These are phyloP conservation scores for Colletotrichum karsti DNA, from an alignment of 2,329 filamentous ascomycete genomes.

Conservation along the genomic window DNA sequence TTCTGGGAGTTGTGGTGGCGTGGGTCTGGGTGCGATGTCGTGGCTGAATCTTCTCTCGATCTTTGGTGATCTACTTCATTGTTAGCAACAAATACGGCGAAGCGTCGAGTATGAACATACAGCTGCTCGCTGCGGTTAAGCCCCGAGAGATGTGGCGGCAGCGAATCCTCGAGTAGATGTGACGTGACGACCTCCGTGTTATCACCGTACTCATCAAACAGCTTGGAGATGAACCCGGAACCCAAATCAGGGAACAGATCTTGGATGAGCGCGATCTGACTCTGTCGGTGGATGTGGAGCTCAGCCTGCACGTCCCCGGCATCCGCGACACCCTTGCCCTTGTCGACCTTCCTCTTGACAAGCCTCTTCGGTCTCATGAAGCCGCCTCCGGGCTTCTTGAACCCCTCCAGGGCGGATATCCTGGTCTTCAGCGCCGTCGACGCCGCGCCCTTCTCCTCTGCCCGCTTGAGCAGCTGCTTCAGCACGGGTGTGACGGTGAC, in stretches of 20 bases:
- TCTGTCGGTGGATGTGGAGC: conserved; percentile 83
- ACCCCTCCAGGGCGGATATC: conserved; percentile 66
- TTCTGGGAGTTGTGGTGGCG: conserved; percentile 61
- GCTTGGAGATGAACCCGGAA: conserved; percentile 79
- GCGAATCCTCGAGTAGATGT: conserved; percentile 80
- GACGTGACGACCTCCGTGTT: conserved; percentile 82
- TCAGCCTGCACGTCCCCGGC: conserved; percentile 50
- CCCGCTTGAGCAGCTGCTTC: conserved; percentile 64
- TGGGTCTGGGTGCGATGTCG: conserved; percentile 66
- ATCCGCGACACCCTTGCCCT: conserved; percentile 65
- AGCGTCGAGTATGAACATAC: conserved; percentile 46
- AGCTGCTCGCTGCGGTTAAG: conserved; percentile 73
- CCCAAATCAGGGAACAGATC: conserved; percentile 92
- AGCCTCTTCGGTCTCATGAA: conserved; percentile 60
- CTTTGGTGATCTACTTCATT: conserved; percentile 30
- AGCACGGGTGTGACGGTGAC: conserved; percentile 83
- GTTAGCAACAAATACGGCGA: conserved; percentile 31
- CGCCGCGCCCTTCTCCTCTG: conserved; percentile 57
- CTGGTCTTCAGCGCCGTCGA: conserved; percentile 67
- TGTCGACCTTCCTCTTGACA: conserved; percentile 65
- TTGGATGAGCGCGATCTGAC: conserved; percentile 87
- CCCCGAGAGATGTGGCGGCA: conserved; percentile 73
- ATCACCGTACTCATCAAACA: conserved; percentile 82
- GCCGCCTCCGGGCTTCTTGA: conserved; percentile 62
- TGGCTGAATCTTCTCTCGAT: conserved; percentile 25